Evolutionary conservation across 345 rosid genomes (phyloP), one percentile per base, ranked within the genome.

Genomic region (Populus simonii): DNA sequence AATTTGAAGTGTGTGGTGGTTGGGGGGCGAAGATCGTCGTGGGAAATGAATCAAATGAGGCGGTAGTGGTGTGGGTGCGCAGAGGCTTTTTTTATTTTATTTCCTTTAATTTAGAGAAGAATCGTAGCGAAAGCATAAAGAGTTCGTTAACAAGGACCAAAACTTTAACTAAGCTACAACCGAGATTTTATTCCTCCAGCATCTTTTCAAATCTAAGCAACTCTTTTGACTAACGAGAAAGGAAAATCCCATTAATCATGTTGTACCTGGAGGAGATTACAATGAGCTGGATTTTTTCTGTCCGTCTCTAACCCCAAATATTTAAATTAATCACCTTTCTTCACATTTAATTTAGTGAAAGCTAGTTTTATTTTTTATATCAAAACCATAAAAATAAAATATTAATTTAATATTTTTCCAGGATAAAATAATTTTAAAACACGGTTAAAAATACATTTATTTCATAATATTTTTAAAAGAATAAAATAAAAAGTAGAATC

Each of bases 171-270:
- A 47, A 39, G 70, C 66, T 29, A 78, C 2, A 57, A 0, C 45
- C 3, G 23, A 68, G 81, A 81, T 87, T 80, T 85, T 67, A 76
- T 87, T 85, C 86, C 65, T 13, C 12, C 80, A 53, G 76, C 77
- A 79, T 79, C 76, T 75, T 75, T 80, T 77, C 62, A 73, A 81
- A 45, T 71, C 49, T 78, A 81, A 85, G 84, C 86, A 69, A 77
- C 76, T 31, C 77, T 67, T 81, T 87, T 87, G 86, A 87, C 84
- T 79, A 80, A 75, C 45, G 68, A n/a, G 70, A n/a, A 57, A 29
- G 33, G 13, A 22, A 66, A 33, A 68, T 18, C 23, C 12, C 57
- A 71, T 41, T 49, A 29, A 53, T 20, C 67, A 63, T 31, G 31
- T 27, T 53, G 23, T 20, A 0, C 23, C 7, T 15, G 1, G 47